Percentiles rank a stretch among this genome's conserved stretches.
Conservation (phyloP, 2,329 filamentous ascomycete genomes). For the Colletotrichum aenigma region DNA sequence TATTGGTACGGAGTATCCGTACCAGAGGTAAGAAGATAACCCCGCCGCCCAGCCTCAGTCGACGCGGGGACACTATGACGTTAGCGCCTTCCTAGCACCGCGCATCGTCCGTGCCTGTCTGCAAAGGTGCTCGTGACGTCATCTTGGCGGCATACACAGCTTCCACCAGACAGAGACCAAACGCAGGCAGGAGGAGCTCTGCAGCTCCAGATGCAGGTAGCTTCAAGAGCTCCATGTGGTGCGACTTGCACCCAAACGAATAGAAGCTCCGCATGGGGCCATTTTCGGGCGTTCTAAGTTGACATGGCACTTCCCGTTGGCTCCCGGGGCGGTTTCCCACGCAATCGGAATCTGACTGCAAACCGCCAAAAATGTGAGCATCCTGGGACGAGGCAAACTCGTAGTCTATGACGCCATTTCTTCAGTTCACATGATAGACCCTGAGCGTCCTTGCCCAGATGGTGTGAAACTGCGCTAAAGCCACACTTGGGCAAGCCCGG, state of each 20-base stretch:
- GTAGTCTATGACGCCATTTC: constrained; percentile 20
- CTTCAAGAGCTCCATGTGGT: constrained; percentile 6
- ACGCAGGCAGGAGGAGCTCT: not conserved
- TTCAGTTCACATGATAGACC: constrained; percentile 22
- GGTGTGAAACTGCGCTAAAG: constrained; percentile 18
- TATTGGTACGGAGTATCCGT: not conserved
- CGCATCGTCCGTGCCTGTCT: not conserved
- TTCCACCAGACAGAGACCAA: not conserved
- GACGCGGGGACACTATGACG: constrained; percentile 12
- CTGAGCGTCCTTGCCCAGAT: constrained; percentile 17
- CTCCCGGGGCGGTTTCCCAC: not conserved
- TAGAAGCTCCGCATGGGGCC: not conserved
- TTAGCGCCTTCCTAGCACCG: not conserved
- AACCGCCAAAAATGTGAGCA: not conserved
- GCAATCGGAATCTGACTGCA: not conserved
- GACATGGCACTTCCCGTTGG: not conserved
- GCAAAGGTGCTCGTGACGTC: not conserved
- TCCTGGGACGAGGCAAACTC: not conserved
- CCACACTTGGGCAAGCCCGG: constrained; percentile 3
- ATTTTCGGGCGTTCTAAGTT: constrained; percentile 1
- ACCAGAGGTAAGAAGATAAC: not conserved
- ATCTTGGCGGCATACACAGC: not conserved
- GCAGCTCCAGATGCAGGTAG: not conserved
- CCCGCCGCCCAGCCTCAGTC: not conserved
- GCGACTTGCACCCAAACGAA: not conserved